Evolutionary conservation across 2,329 filamentous ascomycete species (phyloP).

Genomic region (Venturia aucupariae): DNA sequence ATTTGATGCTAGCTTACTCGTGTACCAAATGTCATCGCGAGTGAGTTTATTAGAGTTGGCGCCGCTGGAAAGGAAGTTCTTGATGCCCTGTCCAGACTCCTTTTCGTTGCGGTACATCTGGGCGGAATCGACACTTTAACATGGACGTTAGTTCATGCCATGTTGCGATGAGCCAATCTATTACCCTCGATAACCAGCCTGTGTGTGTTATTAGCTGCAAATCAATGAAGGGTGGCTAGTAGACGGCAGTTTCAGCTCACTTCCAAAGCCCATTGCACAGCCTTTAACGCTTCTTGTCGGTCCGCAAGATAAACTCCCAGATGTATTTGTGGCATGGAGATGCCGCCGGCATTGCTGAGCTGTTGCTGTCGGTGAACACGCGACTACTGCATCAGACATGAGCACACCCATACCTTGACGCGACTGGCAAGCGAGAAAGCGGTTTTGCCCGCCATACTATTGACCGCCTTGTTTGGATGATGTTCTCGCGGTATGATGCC

Average conservation of each 20-base stretch:
- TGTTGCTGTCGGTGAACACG: constrained; percentile 9
- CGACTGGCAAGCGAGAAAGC: constrained; percentile 35
- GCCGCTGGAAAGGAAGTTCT: constrained; percentile 41
- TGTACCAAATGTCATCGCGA: constrained; percentile 68
- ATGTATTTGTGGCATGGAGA: constrained; percentile 61
- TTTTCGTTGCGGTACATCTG: constrained; percentile 65
- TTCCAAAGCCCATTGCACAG: constrained; percentile 50
- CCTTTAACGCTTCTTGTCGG: constrained; percentile 47
- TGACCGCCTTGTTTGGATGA: constrained; percentile 15
- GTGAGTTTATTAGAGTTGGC: constrained; percentile 43
- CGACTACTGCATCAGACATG: neutral
- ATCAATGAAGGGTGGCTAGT: neutral
- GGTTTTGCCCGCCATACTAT: constrained; percentile 24
- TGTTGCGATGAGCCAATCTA: constrained; percentile 16
- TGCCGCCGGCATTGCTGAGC: constrained; percentile 47
- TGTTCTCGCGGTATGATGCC: constrained; percentile 13
- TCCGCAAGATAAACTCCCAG: constrained; percentile 66
- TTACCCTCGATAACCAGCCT: constrained; percentile 39
- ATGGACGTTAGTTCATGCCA: constrained; percentile 18
- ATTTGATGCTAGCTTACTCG: constrained; percentile 65
- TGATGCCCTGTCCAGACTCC: constrained; percentile 58
- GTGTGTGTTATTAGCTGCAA: constrained; percentile 12
- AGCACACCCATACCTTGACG: constrained; percentile 26
- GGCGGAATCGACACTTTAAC: constrained; percentile 44
- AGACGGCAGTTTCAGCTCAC: constrained; percentile 33